A percentile compares a stretch with the other conserved stretches of the same genome.
phyloP scores from a whole-genome alignment of 106 monocot species.

The Acanthochlamys bracteata region DNA sequence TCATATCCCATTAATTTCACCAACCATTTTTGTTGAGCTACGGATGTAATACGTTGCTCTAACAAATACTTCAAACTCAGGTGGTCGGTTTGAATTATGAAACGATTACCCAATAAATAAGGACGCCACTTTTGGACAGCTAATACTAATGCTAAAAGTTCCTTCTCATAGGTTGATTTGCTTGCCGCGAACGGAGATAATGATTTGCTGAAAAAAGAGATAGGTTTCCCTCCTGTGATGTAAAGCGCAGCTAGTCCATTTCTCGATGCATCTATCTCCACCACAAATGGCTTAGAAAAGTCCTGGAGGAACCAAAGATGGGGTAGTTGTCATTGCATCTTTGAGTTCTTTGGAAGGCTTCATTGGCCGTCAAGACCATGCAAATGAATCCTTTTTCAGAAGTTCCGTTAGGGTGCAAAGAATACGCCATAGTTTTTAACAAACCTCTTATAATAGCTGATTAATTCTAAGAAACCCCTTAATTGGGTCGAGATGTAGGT shows the following conservation, averaged over 20 bases:
- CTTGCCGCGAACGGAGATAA: background rate
- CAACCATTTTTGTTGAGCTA: background rate
- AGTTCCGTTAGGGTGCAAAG: background rate
- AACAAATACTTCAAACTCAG: slow-evolving; percentile 1
- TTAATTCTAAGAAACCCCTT: background rate
- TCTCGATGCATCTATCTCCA: background rate
- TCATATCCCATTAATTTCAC: background rate
- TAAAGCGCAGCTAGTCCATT: background rate
- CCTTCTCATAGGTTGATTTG: background rate
- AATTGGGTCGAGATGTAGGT: background rate
- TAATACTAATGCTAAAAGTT: background rate
- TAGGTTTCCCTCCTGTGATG: background rate
- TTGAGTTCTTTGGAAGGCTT: background rate
- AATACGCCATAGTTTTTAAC: background rate
- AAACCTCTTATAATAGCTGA: background rate
- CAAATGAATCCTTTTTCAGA: background rate
- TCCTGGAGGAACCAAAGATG: background rate
- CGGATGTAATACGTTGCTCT: background rate
- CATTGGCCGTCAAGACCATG: background rate
- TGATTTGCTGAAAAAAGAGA: background rate
- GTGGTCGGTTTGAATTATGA: slow-evolving; percentile 1
- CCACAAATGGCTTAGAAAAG: background rate
- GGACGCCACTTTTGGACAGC: background rate
- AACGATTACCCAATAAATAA: background rate
- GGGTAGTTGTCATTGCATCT: background rate